Evolutionary conservation across 257 asterid species (phyloP).

Genomic region (Rehmannia glutinosa): DNA sequence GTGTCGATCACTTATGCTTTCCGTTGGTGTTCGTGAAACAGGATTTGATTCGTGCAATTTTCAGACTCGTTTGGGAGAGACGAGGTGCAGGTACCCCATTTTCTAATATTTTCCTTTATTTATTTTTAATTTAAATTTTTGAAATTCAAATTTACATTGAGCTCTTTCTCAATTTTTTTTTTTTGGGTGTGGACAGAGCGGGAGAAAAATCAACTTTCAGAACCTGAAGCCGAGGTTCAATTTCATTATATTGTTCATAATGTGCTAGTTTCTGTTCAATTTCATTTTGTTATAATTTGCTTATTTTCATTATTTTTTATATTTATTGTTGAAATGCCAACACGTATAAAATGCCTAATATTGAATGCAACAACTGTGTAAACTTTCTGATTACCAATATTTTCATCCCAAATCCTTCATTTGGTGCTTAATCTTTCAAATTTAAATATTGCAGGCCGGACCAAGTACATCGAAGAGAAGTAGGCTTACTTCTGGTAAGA

Average conservation of each 20-base stretch:
- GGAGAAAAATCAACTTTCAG: slow-evolving; percentile 61
- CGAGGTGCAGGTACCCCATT: slow-evolving; percentile 60
- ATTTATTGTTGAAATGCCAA: background rate
- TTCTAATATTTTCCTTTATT: background rate
- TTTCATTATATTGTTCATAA: background rate
- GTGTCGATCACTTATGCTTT: background rate
- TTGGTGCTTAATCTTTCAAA: background rate
- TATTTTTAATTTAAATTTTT: background rate
- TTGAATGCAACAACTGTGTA: background rate
- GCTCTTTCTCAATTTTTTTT: background rate
- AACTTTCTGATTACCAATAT: background rate
- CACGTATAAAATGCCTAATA: background rate
- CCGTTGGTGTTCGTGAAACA: slow-evolving; percentile 25
- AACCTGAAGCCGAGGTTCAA: slow-evolving; percentile 47
- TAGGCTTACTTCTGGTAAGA: slow-evolving; percentile 61
- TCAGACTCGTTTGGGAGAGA: slow-evolving; percentile 71
- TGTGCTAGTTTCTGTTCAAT: background rate
- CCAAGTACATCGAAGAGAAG: slow-evolving; percentile 61
- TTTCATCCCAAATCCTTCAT: background rate
- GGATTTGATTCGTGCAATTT: slow-evolving; percentile 80
- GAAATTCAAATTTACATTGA: background rate
- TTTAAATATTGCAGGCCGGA: slow-evolving; percentile 40
- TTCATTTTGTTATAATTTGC: background rate
- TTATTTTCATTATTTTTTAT: background rate
- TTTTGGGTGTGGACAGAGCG: slow-evolving; percentile 44